Conservation (phyloP, 805 yeast species). For the Priceomyces carsonii region DNA sequence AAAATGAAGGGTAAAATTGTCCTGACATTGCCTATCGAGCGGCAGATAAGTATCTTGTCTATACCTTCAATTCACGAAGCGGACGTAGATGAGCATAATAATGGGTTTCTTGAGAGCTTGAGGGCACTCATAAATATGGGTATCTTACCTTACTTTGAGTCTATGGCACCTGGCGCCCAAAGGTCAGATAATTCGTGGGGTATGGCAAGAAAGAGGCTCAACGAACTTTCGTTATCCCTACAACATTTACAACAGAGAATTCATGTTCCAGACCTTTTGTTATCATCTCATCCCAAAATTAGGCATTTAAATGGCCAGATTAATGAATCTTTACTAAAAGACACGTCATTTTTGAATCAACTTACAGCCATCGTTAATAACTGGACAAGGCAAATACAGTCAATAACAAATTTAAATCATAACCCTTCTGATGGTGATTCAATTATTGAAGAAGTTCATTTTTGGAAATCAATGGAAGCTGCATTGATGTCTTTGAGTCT, state of each 20-base stretch:
- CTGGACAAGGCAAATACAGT: conserved; percentile 70
- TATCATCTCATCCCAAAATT: conserved; percentile 54
- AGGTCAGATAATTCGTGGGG: conserved; percentile 8
- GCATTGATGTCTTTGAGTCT: conserved; percentile 55
- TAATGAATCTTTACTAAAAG: conserved; percentile 42
- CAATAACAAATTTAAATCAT: conserved; percentile 53
- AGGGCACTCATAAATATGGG: conserved; percentile 62
- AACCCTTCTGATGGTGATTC: conserved; percentile 57
- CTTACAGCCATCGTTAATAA: conserved; percentile 69
- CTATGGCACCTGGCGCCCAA: conserved; percentile 23
- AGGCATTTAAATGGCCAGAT: conserved; percentile 18
- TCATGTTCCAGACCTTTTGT: conserved; percentile 63
- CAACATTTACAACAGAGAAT: conserved; percentile 67
- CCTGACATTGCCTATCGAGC: conserved; percentile 18
- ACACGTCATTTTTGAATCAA: conserved; percentile 60
- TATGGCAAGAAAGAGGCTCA: conserved; percentile 58
- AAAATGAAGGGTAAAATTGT: conserved; percentile 40
- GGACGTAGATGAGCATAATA: conserved; percentile 9
- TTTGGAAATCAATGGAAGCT: conserved; percentile 74
- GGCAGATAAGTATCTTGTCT: conserved; percentile 34
- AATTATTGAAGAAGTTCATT: conserved; percentile 63
- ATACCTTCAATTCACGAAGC: conserved; percentile 24
- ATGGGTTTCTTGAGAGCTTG: conserved; percentile 50
- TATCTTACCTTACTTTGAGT: conserved; percentile 68
- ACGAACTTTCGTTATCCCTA: conserved; percentile 66